Percentiles rank a stretch among this genome's conserved stretches.
Conservation (phyloP, 805 yeast genomes). For the Pichia nakasei region DNA sequence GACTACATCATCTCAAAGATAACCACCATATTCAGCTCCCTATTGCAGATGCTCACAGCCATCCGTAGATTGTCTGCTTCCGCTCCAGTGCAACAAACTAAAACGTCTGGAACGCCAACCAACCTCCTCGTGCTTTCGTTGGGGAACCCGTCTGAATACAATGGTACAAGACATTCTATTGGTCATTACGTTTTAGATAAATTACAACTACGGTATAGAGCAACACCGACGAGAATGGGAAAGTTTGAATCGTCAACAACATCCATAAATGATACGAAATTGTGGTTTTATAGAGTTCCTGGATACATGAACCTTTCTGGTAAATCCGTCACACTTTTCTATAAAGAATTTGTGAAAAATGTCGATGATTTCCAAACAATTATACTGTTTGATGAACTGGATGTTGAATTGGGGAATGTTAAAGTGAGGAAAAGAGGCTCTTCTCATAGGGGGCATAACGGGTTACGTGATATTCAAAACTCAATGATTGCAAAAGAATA, state of each 20-base stretch:
- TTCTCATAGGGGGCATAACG: conserved; percentile 78
- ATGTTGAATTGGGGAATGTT: conserved; percentile 53
- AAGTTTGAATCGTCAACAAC: background rate
- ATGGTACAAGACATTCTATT: conserved; percentile 65
- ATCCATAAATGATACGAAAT: background rate
- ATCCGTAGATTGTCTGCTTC: too few relatives aligned
- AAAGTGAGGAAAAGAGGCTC: conserved; percentile 53
- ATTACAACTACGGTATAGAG: background rate
- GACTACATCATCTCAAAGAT: too few relatives aligned
- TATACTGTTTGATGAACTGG: conserved; percentile 74
- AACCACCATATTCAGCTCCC: too few relatives aligned
- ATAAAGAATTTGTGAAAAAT: conserved; percentile 27
- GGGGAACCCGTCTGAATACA: conserved; percentile 65
- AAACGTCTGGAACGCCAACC: background rate
- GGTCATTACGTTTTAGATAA: conserved; percentile 52
- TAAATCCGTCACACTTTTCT: conserved; percentile 29
- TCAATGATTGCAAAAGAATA: too few relatives aligned
- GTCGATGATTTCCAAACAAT: conserved; percentile 25
- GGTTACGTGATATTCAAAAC: conserved; percentile 50
- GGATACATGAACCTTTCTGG: conserved; percentile 68
- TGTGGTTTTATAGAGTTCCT: conserved; percentile 6
- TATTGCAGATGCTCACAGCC: too few relatives aligned
- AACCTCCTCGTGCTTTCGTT: conserved; percentile 18
- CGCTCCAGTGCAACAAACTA: too few relatives aligned
- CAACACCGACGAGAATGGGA: background rate